Base-by-base conservation (phyloP, 2,329 filamentous ascomycete species). In the Aspergillus terreus region DNA sequence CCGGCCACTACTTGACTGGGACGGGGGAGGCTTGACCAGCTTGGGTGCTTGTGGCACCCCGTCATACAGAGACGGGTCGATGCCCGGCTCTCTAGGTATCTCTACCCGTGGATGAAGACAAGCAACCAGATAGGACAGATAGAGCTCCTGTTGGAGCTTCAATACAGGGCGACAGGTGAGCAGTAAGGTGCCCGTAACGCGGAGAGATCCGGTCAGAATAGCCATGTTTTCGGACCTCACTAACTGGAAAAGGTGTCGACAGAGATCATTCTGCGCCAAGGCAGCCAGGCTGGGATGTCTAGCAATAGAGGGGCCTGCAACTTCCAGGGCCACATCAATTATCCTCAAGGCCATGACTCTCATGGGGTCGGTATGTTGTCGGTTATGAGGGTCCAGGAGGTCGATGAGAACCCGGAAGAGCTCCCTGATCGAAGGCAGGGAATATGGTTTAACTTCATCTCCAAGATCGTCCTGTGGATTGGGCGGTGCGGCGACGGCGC, bases 301-400 rank as follows among this genome's bases (percentile, higher is more conserved):
- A 45, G 92, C 90, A 66, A 99, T 96, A 6, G 92, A 95, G 4
- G 94, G 92, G 0, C 94, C 94, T 1, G 94, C 91, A 52, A 99
- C 92, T 72, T 99, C 94, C 19, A 99, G 81, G 1, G 94, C 94
- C 42, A 99, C 94, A 69, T 99, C 94, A 50, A 99, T 94, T 57
- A 99, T 97, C 41, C 94, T 85, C 58, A 99, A 76, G 15, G 94
- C 94, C 92, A 99, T 99, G 38, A 99, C 90, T 61, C 92, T 84
- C 87, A 97, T 94, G 1, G 90, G 87, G 66, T 99, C 94, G 2
- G 91, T 95, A 69, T 96, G 90, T 61, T 92, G 89, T 47, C 84
- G 86, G 70, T 97, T 92, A 64, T 96, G 89, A 1, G 95, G 94
- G 66, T 99, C 91, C 23, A 99, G 75, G 14, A 99, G 85, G 68